Base-by-base conservation (phyloP, 257 asterid species). In the Eustoma russellianum region DNA sequence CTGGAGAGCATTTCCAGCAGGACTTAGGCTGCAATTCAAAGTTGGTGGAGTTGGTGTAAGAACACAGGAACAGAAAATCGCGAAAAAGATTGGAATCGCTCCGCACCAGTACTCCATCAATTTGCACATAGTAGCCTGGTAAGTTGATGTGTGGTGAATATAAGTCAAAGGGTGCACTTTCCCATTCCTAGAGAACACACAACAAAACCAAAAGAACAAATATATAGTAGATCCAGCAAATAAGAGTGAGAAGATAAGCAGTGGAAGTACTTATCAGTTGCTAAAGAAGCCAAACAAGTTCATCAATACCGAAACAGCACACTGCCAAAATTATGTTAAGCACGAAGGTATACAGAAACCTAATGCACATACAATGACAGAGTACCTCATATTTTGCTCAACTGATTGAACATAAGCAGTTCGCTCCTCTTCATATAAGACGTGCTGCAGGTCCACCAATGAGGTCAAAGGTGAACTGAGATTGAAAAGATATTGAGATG, bases 61-160 rank as follows among this genome's bases (percentile, higher is more conserved):
- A 44, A 54, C 8, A 47, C 46, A 24, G 38, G 43, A 47, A 24
- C 30, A 19, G 9, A 16, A 61, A 64, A 34, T 43, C 30, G 62
- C 16, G 8, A 47, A 19, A 34, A 46, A 46, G 44, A 62, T 5
- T 11, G 5, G 14, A 43, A 30, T 34, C 52, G 17, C 24, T 34
- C 11, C 69, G 57, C 13, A 93, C 99, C 99, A 93, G 65, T 81
- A 88, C 63, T 93, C 99, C 50, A 93, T 85, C 82, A 93, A 75
- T 74, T 93, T 93, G 86, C 99, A 93, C 79, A 93, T 71, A 78
- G 99, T 88, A 65, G 97, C 94, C 79, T 85, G 95, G 81, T 83
- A 93, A 3, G 99, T 93, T 46, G 99, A 88, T 24, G 95, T 70
- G 66, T 93, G 97, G 73, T 93, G 99, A 61, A 93, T 69, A 70